phyloP scores from a whole-genome alignment of 2,329 filamentous ascomycete genomes.

The Pseudogymnoascus sp. region DNA sequence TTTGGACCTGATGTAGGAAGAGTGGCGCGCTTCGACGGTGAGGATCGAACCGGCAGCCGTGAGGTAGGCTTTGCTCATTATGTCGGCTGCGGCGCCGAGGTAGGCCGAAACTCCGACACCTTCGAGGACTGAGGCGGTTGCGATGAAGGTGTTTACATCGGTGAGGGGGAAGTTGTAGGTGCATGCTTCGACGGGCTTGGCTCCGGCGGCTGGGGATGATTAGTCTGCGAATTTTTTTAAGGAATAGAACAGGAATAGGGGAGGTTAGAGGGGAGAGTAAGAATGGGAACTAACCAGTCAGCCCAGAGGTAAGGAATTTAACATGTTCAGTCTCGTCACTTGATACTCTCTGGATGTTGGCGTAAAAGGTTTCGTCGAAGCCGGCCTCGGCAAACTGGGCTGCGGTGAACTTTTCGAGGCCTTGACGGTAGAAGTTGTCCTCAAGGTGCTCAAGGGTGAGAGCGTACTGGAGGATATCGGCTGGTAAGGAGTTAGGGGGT shows the following conservation, averaged over 20 bases:
- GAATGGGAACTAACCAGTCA: slow-evolving; percentile 19
- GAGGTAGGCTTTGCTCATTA: slow-evolving; percentile 49
- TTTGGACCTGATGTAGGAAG: slow-evolving; percentile 48
- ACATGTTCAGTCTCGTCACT: slow-evolving; percentile 51
- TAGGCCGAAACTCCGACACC: slow-evolving; percentile 52
- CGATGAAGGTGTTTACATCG: slow-evolving; percentile 41
- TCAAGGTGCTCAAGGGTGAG: slow-evolving; percentile 49
- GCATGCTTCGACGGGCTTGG: slow-evolving; percentile 43
- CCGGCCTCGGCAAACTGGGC: slow-evolving; percentile 45
- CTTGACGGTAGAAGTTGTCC: slow-evolving; percentile 53
- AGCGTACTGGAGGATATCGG: slow-evolving; percentile 38
- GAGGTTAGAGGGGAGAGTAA: slow-evolving; percentile 24
- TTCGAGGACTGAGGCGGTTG: slow-evolving; percentile 45
- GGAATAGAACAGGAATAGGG: not conserved
- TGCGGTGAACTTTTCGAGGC: slow-evolving; percentile 47
- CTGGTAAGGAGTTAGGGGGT: not conserved
- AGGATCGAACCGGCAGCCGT: slow-evolving; percentile 55
- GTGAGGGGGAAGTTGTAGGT: slow-evolving; percentile 47
- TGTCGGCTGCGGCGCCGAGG: slow-evolving; percentile 52
- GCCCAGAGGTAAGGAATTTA: slow-evolving; percentile 41
- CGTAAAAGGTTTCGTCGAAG: slow-evolving; percentile 44
- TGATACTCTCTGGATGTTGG: slow-evolving; percentile 46
- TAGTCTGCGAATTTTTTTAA: not conserved
- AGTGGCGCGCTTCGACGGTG: slow-evolving; percentile 57
- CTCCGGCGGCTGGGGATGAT: slow-evolving; percentile 33